Base-by-base conservation (phyloP, 768 basidiomycete species). In the Hygrophorus russula region DNA sequence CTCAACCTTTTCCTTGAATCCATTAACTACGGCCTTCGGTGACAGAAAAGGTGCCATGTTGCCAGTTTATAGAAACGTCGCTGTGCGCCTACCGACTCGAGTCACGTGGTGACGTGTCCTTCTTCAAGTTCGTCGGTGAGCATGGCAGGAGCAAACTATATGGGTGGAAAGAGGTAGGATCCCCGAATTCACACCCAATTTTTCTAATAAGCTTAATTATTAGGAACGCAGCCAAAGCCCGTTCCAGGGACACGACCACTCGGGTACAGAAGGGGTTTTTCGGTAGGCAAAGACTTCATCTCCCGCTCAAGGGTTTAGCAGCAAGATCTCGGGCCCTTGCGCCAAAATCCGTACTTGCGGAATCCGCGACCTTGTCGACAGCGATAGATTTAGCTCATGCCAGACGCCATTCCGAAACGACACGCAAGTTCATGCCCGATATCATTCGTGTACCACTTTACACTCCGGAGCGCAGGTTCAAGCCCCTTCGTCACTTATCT, bases 101-200 rank as follows among this genome's bases (percentile, higher is more conserved):
- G 15, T 19, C 36, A 24, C 24, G 3, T 3, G 24, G 5, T 4
- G 36, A 14, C 17, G 4, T 37, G 36, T 37, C 36, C 36, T 7
- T 19, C 17, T 5, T 15, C 17, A 6, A 9, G 13, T n/a, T 34
- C 33, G 3, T 34, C 35, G 14, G 8, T 36, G 8, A 37, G 11
- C 17, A 37, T 37, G 36, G 36, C 18, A 11, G 80, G 81, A 5
- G 82, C 80, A 19, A 84, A 84, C 51, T 84, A 83, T 48, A 83
- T 81, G 80, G 82, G 82, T 15, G 82, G 82, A 10, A 79, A 73
- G 61, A 68, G 77, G 81, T 78, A 38, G 19, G 58, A 15, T 42
- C 17, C 10, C 4, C 15, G 11, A 2, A n/a, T 37, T 14, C 17
- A 17, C 17, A 19, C 2, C 36, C 20, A 4, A 37, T 4, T 7